A percentile compares a stretch with the other conserved stretches of the same genome.
Conservation (phyloP, 2,329 filamentous ascomycete genomes). For the Pseudohalonectria lignicola region DNA sequence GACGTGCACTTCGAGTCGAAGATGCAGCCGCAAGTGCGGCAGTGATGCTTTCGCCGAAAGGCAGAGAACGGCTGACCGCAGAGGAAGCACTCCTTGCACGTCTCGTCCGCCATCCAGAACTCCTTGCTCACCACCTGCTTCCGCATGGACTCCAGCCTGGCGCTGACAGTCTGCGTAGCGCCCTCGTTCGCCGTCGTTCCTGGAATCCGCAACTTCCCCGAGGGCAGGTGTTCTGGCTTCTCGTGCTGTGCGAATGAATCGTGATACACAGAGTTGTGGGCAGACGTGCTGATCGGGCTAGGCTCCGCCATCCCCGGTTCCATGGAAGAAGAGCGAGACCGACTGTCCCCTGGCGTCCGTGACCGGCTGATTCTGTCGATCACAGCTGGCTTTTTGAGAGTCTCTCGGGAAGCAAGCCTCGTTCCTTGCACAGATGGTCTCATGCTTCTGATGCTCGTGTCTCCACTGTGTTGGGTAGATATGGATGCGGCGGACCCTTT, state of each 20-base stretch:
- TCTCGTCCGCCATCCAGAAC: slow-evolving; percentile 99
- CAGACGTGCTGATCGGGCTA: slow-evolving; percentile 45
- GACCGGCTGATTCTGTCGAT: slow-evolving; percentile 44
- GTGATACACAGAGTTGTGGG: slow-evolving; percentile 46
- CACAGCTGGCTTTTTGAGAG: slow-evolving; percentile 34
- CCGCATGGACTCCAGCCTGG: slow-evolving; percentile 59
- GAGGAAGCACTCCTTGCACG: slow-evolving; percentile 92
- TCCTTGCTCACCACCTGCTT: slow-evolving; percentile 87
- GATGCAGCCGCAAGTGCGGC: slow-evolving; percentile 92
- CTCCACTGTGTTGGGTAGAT: background rate
- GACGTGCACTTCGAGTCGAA: slow-evolving; percentile 95
- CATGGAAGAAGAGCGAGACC: slow-evolving; percentile 47
- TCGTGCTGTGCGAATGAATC: slow-evolving; percentile 41
- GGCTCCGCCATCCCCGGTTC: slow-evolving; percentile 46
- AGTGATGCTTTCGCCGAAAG: slow-evolving; percentile 93
- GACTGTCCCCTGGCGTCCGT: slow-evolving; percentile 26
- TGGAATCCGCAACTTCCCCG: slow-evolving; percentile 38
- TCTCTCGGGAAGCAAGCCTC: slow-evolving; percentile 19
- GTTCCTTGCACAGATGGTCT: slow-evolving; percentile 13
- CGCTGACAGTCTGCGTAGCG: slow-evolving; percentile 46
- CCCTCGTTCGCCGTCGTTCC: slow-evolving; percentile 46
- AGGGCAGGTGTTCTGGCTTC: slow-evolving; percentile 30
- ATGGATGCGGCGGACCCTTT: slow-evolving; percentile 16
- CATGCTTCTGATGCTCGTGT: slow-evolving; percentile 1
- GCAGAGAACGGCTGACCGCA: slow-evolving; percentile 87